Conservation (phyloP, 1,284 basidiomycete species). For the Crocinoboletus sp. region DNA sequence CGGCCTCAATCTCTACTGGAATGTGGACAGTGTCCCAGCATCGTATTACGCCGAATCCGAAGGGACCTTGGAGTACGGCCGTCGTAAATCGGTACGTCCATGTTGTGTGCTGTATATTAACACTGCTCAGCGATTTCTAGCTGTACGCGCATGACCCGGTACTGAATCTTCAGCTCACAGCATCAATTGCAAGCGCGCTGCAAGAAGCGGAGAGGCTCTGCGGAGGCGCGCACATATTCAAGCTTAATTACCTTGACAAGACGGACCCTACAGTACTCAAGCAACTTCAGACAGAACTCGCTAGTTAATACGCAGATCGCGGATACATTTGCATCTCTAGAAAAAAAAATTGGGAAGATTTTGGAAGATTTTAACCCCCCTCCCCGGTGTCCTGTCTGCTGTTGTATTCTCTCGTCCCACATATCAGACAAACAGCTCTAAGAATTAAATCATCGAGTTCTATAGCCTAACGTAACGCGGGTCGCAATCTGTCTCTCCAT, state of each 20-base stretch:
- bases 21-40: conserved; percentile 49
- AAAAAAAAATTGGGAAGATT: too few relatives aligned
- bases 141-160: conserved; percentile 65
- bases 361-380: neutral
- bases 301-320: conserved; percentile 4
- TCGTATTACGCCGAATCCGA: conserved; percentile 56
- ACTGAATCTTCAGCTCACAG: conserved; percentile 54
- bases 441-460: conserved; percentile 8
- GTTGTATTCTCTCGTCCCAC: conserved; percentile 2
- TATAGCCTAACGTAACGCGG: conserved; percentile 19
- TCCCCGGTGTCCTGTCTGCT: neutral
- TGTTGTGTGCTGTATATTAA: neutral
- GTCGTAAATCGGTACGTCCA: conserved; percentile 57
- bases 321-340: neutral
- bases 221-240: conserved; percentile 54
- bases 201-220: conserved; percentile 55
- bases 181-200: conserved; percentile 52
- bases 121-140: conserved; percentile 35
- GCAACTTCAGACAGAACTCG: conserved; percentile 58
- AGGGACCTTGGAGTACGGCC: conserved; percentile 63
- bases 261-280: conserved; percentile 66
- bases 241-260: conserved; percentile 54
- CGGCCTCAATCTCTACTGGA: conserved; percentile 59
- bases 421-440: conserved; percentile 1
- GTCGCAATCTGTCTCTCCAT: conserved; percentile 29